A percentile compares a stretch with the other conserved stretches of the same genome.
Conservation (phyloP, 352 stramenopile genomes). For the Phytophthora agathidicida region DNA sequence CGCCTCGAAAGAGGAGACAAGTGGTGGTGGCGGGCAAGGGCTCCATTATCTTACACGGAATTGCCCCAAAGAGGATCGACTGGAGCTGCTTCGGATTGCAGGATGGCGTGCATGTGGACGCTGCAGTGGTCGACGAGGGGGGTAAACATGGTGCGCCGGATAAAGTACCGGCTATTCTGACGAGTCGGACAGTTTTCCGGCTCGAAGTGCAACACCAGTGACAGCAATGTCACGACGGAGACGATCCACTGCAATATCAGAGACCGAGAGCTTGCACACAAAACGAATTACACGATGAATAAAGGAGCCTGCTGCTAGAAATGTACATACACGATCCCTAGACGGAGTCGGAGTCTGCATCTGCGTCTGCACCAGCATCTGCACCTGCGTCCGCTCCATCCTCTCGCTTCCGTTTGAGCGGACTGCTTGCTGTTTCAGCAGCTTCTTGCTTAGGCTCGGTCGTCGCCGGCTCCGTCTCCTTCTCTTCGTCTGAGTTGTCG, state of each 20-base stretch:
- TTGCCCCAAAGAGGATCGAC: too few relatives aligned
- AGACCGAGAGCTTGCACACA: constrained; percentile 9
- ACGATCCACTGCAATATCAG: constrained; percentile 9
- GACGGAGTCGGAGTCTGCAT: constrained; percentile 24
- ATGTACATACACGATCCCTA: constrained; percentile 8
- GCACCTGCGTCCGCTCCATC: constrained; percentile 10
- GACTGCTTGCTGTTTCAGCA: constrained; percentile 10
- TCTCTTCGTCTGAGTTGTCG: constrained; percentile 28
- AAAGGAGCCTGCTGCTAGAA: constrained; percentile 5
- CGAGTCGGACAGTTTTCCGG: constrained; percentile 25
- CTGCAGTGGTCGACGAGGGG: not conserved
- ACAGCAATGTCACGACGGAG: constrained; percentile 19
- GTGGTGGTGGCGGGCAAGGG: not conserved
- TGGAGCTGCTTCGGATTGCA: too few relatives aligned
- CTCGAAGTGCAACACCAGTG: constrained; percentile 15
- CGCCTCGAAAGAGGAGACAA: constrained; percentile 3
- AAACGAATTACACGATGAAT: constrained; percentile 24
- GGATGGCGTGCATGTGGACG: too few relatives aligned
- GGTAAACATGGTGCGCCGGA: constrained; percentile 5
- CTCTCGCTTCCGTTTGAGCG: constrained; percentile 36
- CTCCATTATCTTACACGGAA: too few relatives aligned
- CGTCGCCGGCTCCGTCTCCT: constrained; percentile 12
- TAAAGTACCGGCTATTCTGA: constrained; percentile 15
- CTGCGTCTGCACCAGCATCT: constrained; percentile 24
- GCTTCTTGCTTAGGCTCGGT: constrained; percentile 14